Evolutionary conservation across 805 yeast species (phyloP).

Genomic region (Candida coquimbonensis): DNA sequence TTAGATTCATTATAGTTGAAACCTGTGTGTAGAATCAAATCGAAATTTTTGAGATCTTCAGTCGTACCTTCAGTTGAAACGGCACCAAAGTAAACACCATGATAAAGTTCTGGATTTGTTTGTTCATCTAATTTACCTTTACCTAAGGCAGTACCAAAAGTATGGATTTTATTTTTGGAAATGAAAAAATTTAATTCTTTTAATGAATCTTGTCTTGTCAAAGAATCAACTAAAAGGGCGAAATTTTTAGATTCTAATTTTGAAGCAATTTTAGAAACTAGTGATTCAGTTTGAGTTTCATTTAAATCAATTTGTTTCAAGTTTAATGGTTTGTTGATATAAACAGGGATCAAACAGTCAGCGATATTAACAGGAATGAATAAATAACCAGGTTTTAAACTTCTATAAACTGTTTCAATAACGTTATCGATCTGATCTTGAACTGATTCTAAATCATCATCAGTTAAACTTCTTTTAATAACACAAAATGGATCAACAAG

Average conservation of each 20-base stretch:
- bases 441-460: slow-evolving; percentile 38
- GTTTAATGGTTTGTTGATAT: slow-evolving; percentile 18
- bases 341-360: slow-evolving; percentile 28
- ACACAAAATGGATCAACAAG: slow-evolving; percentile 50
- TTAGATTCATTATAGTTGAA: slow-evolving; percentile 56
- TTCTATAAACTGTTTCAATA: slow-evolving; percentile 38
- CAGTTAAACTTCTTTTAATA: slow-evolving; percentile 40
- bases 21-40: slow-evolving; percentile 66
- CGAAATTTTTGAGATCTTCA: slow-evolving; percentile 41
- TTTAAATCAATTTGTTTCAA: slow-evolving; percentile 19
- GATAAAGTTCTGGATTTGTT: slow-evolving; percentile 38
- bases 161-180: slow-evolving; percentile 20
- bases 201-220: slow-evolving; percentile 37
- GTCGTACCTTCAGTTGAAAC: slow-evolving; percentile 40
- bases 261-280: slow-evolving; percentile 39
- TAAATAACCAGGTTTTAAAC: slow-evolving; percentile 65
- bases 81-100: slow-evolving; percentile 66
- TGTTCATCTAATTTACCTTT: slow-evolving; percentile 31
- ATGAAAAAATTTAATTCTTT: slow-evolving; percentile 41
- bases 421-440: slow-evolving; percentile 58
- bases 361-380: slow-evolving; percentile 61
- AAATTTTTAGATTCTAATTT: slow-evolving; percentile 48
- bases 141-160: slow-evolving; percentile 11
- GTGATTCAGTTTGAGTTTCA: slow-evolving; percentile 23
- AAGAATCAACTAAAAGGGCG: slow-evolving; percentile 66